phyloP scores from a whole-genome alignment of 805 yeast genomes.

The Monosporozyma unispora region DNA sequence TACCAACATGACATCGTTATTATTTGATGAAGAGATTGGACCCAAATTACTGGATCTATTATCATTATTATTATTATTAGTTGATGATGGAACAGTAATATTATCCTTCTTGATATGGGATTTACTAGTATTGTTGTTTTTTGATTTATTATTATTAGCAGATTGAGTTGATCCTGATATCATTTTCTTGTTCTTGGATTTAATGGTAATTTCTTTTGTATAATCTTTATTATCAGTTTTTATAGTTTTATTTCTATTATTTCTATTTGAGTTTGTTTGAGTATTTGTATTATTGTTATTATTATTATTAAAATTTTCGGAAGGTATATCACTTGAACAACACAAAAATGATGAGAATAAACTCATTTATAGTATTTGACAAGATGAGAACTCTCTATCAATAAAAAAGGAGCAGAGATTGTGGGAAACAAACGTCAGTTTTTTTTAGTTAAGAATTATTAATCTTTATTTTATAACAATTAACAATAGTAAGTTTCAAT shows the following conservation, averaged over 20 bases:
- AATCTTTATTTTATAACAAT: no score
- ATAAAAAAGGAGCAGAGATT: background rate
- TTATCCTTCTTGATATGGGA: no score
- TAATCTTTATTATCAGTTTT: background rate
- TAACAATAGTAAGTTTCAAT: no score
- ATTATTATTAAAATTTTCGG: conserved; percentile 3
- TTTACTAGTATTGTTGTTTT: no score
- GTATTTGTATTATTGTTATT: conserved; percentile 4
- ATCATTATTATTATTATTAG: background rate
- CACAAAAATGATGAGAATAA: conserved; percentile 31
- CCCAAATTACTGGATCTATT: background rate
- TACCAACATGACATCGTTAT: background rate
- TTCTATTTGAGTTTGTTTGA: conserved; percentile 1
- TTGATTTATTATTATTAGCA: background rate
- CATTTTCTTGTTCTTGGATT: conserved; percentile 3
- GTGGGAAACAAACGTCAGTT: background rate
- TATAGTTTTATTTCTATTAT: background rate
- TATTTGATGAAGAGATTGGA: background rate
- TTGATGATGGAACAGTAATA: background rate
- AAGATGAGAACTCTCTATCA: background rate
- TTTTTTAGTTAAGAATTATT: no score
- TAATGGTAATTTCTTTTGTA: background rate
- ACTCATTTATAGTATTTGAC: conserved; percentile 25
- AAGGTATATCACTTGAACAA: conserved; percentile 22
- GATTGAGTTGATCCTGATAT: background rate